Base-by-base conservation (phyloP, 2,329 filamentous ascomycete species). In the Hypoxylon sp. region DNA sequence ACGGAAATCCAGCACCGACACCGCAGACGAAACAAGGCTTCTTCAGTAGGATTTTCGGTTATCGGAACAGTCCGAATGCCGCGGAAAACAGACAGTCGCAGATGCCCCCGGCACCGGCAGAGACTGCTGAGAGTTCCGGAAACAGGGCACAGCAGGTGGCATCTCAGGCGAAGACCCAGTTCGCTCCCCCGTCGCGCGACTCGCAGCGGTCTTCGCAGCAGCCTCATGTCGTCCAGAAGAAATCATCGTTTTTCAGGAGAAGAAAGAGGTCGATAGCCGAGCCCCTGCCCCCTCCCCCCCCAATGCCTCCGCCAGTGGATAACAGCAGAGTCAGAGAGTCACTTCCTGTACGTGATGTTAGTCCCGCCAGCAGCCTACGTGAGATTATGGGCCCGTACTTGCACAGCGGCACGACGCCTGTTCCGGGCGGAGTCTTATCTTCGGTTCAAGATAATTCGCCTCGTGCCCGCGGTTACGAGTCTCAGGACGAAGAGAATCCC, bases 191-290 rank as follows among this genome's bases (percentile, higher is more conserved):
- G 1, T 81, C 81, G 3, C 75, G 82, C 55, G 82, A 85, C 62
- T 81, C 81, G 27, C 77, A 80, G 46, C 78, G 77, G 27, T 38
- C 67, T 50, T 69, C 73, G 17, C 66, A 64, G 31, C 69, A 50
- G 40, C 73, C 79, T 13, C 79, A 81, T 54, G 76, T 78, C 17
- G 78, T 97, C 48, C 90, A 91, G 68, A 97, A 97, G 79, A 97
- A 97, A 74, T 96, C 94, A 1, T 94, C 92, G 0, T 98, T 99
- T 77, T 98, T 98, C 78, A 85, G 95, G 61, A 84, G 95, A 58
- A 85, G 93, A 62, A 98, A 98, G 83, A 96, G 94, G 82, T 97
- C 93, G 4, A 76, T 92, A 27, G 84, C 86, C 11, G 92, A 96
- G 62, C 86, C 89, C 27, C 86, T 88, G 7, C 74, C 88, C 24